A percentile compares a stretch with the other conserved stretches of the same genome.
Conservation (phyloP, 108 stramenopile genomes). For the Skeletonema potamos region DNA sequence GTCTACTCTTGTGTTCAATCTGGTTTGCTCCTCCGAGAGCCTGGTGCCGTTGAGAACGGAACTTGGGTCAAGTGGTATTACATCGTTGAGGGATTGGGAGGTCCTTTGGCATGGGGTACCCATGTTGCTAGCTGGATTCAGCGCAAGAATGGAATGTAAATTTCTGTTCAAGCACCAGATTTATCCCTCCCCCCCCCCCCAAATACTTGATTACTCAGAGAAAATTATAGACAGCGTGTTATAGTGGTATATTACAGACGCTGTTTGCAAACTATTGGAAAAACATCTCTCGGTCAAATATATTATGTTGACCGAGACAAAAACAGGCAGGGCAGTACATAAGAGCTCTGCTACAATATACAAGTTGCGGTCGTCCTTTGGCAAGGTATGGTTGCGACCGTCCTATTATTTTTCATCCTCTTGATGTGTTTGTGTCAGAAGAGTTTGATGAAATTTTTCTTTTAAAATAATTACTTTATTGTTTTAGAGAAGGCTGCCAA, state of each 20-base stretch:
- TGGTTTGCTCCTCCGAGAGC: slow-evolving; percentile 72
- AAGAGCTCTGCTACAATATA: background rate
- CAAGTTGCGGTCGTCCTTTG: background rate
- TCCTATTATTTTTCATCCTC: background rate
- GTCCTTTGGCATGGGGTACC: slow-evolving; percentile 91
- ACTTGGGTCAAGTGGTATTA: slow-evolving; percentile 93
- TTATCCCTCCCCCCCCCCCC: no score
- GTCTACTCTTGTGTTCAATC: slow-evolving; percentile 69
- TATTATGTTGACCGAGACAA: background rate
- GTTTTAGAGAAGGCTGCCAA: background rate
- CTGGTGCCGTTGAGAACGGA: slow-evolving; percentile 83
- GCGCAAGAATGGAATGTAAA: slow-evolving; percentile 94
- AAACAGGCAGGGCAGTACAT: background rate
- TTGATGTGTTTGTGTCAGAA: background rate
- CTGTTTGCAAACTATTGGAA: background rate
- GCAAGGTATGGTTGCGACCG: background rate
- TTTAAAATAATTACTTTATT: slow-evolving; percentile 1
- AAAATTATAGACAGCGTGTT: no score
- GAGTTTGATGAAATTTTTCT: background rate
- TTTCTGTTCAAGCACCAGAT: background rate
- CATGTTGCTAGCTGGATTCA: slow-evolving; percentile 94
- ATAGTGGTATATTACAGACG: background rate
- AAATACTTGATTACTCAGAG: no score
- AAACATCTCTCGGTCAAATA: background rate
- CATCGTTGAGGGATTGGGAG: slow-evolving; percentile 78